phyloP scores from a whole-genome alignment of 2,329 filamentous ascomycete species.

The Nothophoma quercina region DNA sequence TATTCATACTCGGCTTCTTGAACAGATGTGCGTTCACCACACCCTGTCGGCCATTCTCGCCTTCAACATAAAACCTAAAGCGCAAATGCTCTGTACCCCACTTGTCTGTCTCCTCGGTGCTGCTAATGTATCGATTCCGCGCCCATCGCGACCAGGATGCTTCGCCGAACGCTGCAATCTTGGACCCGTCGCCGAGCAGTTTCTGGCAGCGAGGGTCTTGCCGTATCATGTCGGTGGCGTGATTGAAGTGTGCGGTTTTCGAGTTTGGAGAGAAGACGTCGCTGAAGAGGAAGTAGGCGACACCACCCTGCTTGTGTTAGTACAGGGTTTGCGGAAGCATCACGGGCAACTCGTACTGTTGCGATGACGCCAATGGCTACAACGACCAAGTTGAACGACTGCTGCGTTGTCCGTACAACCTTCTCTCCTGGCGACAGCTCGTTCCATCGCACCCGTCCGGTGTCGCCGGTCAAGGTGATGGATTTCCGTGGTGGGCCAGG shows the following conservation, averaged over 20 bases:
- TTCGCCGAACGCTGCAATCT: slow-evolving; percentile 84
- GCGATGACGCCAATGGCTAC: slow-evolving; percentile 76
- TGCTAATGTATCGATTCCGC: slow-evolving; percentile 66
- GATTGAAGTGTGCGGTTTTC: slow-evolving; percentile 88
- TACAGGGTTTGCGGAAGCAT: background rate
- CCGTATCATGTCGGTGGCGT: slow-evolving; percentile 80
- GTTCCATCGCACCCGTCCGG: slow-evolving; percentile 81
- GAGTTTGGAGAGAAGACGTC: slow-evolving; percentile 66
- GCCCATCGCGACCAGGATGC: slow-evolving; percentile 84
- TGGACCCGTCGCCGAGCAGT: slow-evolving; percentile 74
- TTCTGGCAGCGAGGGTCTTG: slow-evolving; percentile 73
- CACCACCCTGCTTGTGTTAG: slow-evolving; percentile 65
- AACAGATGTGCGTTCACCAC: slow-evolving; percentile 80
- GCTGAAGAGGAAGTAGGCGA: slow-evolving; percentile 58
- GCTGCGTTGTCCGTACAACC: slow-evolving; percentile 83
- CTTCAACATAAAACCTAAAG: slow-evolving; percentile 87
- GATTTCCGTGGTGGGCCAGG: slow-evolving; percentile 66
- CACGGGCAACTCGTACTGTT: slow-evolving; percentile 64
- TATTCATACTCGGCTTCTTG: slow-evolving; percentile 67
- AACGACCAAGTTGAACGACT: slow-evolving; percentile 85
- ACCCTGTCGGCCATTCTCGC: slow-evolving; percentile 73
- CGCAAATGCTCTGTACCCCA: slow-evolving; percentile 80
- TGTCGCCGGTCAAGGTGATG: slow-evolving; percentile 86
- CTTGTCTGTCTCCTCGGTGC: slow-evolving; percentile 72
- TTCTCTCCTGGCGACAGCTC: slow-evolving; percentile 80